Evolutionary conservation across 768 basidiomycete genomes (phyloP), one percentile per base, ranked within the genome.

Genomic region (Leucocoprinus sp.): DNA sequence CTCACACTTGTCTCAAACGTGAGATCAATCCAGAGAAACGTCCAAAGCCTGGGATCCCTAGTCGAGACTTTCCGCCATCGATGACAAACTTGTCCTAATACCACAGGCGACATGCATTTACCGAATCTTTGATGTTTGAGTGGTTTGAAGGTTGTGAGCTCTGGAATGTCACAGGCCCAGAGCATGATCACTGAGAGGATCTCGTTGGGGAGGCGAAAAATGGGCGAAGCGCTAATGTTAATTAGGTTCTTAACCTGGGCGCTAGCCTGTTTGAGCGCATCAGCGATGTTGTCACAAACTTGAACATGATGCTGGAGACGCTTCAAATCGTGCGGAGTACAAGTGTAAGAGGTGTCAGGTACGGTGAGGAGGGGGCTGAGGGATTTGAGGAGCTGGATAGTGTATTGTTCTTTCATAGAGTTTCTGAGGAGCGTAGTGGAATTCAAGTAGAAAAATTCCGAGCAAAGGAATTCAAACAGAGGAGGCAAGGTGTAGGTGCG

Each of bases 121-220:
- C 39, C 40, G 19, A 48, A 48, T 17, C 46, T 39, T n/a, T 48
- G 39, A 42, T 48, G 42, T 23, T 48, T 48, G 26, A 48, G 40
- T 19, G 46, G 46, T 36, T 42, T 48, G 33, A 48, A 37, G 3
- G 34, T 31, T 12, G 46, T 48, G 26, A 48, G 40, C 21, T 48
- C 46, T 27, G 46, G 39, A 24, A 48, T 42, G 17, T 48, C 46
- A 15, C 46, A 48, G 14, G 46, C 46, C 46, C 46, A 48, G 22
- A 48, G 34, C 46, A 48, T 48, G 11, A 48, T 48, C 19, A 41
- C 46, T 14, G 46, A 48, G n/a, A 48, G 39, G 22, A 48, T 48
- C 23, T 48, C 46, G 27, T 42, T 48, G 40, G 46, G 46, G 23
- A 48, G 46, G 12, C 46, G 46, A 15, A 48, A 48, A 2, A 48